A percentile compares a stretch with the other conserved stretches of the same genome.
These are phyloP conservation scores for Limonomyces culmigenus DNA, from an alignment of 1,284 basidiomycete genomes.

Conservation along the genomic window DNA sequence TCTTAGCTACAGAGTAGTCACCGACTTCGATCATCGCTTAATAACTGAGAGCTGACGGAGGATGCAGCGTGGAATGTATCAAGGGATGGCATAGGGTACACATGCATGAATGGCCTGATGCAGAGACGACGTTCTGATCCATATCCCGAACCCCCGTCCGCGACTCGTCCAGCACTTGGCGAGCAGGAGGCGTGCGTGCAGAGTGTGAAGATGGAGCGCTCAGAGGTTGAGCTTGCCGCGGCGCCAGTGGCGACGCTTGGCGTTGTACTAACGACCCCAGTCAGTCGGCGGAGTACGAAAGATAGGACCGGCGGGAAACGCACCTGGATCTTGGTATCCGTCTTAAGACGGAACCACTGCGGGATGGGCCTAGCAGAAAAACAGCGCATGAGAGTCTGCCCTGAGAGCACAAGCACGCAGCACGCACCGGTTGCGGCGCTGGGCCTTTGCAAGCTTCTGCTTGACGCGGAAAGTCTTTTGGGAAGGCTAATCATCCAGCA, in stretches of 20 bases:
- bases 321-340: conserved; percentile 89
- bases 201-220: conserved; percentile 14
- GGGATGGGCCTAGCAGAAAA: conserved; percentile 76
- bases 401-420: background rate
- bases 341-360: conserved; percentile 97
- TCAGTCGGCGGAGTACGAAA: background rate
- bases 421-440: conserved; percentile 85
- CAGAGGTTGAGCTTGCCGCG: conserved; percentile 91
- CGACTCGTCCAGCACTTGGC: too few species aligned
- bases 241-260: conserved; percentile 89
- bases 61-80: too few species aligned
- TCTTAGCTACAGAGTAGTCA: too few species aligned
- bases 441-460: conserved; percentile 92
- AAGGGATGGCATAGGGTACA: too few species aligned
- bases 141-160: too few species aligned
- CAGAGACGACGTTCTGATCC: too few species aligned
- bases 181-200: too few species aligned
- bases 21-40: too few species aligned
- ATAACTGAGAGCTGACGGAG: too few species aligned
- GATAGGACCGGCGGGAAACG: conserved; percentile 12
- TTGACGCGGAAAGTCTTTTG: conserved; percentile 97
- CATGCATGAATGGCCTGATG: too few species aligned
- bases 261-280: conserved; percentile 52
- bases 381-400: conserved; percentile 5
- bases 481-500: too few species aligned